Evolutionary conservation across 202 grass and related monocot genomes (phyloP).

Genomic region (Panicum hallii): DNA sequence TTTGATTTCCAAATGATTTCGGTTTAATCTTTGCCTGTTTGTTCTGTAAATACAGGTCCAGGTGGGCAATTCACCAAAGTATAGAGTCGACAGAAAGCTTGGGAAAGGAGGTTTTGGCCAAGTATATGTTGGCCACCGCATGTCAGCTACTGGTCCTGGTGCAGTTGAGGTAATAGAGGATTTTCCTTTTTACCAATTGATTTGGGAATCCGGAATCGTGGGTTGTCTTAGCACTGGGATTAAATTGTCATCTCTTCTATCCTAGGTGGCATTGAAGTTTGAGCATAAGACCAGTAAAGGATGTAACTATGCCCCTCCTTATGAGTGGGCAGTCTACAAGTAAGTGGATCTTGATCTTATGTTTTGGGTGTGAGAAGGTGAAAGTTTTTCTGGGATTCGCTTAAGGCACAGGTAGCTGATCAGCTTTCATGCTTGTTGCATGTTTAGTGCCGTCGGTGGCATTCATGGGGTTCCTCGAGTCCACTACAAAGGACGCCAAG

Average conservation of each 20-base stretch:
- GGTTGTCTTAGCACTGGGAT: conserved; percentile 20
- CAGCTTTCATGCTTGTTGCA: conserved; percentile 28
- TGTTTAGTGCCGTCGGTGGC: conserved; percentile 69
- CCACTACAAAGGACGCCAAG: conserved; percentile 97
- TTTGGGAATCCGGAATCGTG: not conserved
- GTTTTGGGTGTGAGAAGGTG: conserved; percentile 36
- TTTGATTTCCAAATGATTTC: conserved; percentile 34
- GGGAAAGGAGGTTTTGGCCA: conserved; percentile 99
- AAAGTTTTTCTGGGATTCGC: conserved; percentile 30
- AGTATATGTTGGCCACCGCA: conserved; percentile 93
- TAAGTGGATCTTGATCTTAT: conserved; percentile 58
- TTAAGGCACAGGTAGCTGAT: conserved; percentile 15
- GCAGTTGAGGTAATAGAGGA: conserved; percentile 71
- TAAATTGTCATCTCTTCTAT: conserved; percentile 33
- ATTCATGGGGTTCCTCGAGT: conserved; percentile 93
- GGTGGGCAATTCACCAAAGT: conserved; percentile 84
- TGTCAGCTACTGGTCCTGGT: conserved; percentile 58
- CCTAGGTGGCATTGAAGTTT: conserved; percentile 94
- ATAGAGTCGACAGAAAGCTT: conserved; percentile 86
- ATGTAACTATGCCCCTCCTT: conserved; percentile 87
- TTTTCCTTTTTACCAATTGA: conserved; percentile 4
- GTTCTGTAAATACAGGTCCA: conserved; percentile 68
- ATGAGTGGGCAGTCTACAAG: conserved; percentile 95
- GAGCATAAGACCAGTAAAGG: conserved; percentile 98
- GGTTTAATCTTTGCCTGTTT: conserved; percentile 21